Percentiles rank a stretch among this genome's conserved stretches.
These are phyloP conservation scores for Fusarium sp. DNA, from an alignment of 2,329 filamentous ascomycete species.

Conservation along the genomic window DNA sequence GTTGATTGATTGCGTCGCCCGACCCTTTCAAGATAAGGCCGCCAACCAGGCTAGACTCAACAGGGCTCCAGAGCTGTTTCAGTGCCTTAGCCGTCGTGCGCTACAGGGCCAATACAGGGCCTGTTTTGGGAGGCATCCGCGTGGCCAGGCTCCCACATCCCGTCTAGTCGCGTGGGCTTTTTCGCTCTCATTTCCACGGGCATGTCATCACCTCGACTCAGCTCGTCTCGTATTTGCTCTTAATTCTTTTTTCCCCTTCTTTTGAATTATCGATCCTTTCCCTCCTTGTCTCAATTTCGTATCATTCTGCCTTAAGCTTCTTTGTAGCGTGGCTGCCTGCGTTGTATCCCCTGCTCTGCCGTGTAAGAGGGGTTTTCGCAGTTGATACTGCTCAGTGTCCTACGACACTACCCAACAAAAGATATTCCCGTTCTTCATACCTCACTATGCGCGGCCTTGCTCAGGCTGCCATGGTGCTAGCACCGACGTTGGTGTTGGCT, in stretches of 20 bases:
- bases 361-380: slow-evolving; percentile 10
- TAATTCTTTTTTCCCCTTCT: slow-evolving; percentile 8
- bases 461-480: slow-evolving; percentile 43
- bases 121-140: slow-evolving; percentile 20
- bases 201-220: background rate
- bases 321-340: slow-evolving; percentile 14
- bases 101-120: slow-evolving; percentile 13
- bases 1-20: slow-evolving; percentile 36
- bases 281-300: slow-evolving; percentile 14
- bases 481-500: slow-evolving; percentile 35
- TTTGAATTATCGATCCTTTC: background rate
- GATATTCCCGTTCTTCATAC: background rate
- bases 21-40: slow-evolving; percentile 12
- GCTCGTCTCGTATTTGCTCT: background rate
- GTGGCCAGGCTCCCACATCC: slow-evolving; percentile 31
- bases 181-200: slow-evolving; percentile 16
- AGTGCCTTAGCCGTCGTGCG: background rate
- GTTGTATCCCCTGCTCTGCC: background rate
- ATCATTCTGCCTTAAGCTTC: slow-evolving; percentile 19
- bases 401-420: background rate
- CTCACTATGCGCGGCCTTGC: slow-evolving; percentile 43
- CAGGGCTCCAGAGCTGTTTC: slow-evolving; percentile 20
- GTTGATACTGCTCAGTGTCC: background rate
- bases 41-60: slow-evolving; percentile 9
- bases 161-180: slow-evolving; percentile 19